These are phyloP conservation scores for Golubevia sp. DNA, from an alignment of 1,284 basidiomycete genomes.

Conservation along the genomic window DNA sequence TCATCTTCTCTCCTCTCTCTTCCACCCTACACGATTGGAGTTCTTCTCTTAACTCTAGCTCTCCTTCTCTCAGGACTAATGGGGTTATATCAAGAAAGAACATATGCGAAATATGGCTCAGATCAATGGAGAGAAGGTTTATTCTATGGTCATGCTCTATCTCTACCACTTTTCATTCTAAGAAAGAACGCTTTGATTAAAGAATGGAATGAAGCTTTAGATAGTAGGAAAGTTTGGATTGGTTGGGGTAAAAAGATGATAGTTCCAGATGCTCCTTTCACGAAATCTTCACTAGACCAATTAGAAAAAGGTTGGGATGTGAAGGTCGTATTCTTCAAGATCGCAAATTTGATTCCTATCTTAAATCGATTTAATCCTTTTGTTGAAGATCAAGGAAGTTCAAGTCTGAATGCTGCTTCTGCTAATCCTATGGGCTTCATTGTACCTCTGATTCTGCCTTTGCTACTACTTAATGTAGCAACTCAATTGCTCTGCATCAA, in stretches of 20 bases:
- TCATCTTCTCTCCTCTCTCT: conserved; percentile 1
- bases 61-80: conserved; percentile 81
- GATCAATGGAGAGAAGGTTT: conserved; percentile 84
- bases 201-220: neutral
- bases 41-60: conserved; percentile 75
- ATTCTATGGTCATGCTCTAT: conserved; percentile 75
- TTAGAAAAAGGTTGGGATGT: no score
- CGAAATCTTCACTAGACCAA: no score
- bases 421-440: no score
- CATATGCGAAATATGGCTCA: conserved; percentile 71
- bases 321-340: neutral
- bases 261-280: neutral
- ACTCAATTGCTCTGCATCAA: conserved; percentile 88
- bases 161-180: conserved; percentile 72
- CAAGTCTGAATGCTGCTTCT: no score
- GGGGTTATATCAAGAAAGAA: conserved; percentile 83
- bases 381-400: no score
- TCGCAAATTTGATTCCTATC: neutral
- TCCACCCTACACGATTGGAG: conserved; percentile 70
- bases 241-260: neutral
- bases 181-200: neutral
- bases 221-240: neutral
- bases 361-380: neutral
- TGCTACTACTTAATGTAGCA: conserved; percentile 68
- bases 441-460: no score